Conservation (phyloP, 2,329 filamentous ascomycete genomes). For the Penicillium sp. region DNA sequence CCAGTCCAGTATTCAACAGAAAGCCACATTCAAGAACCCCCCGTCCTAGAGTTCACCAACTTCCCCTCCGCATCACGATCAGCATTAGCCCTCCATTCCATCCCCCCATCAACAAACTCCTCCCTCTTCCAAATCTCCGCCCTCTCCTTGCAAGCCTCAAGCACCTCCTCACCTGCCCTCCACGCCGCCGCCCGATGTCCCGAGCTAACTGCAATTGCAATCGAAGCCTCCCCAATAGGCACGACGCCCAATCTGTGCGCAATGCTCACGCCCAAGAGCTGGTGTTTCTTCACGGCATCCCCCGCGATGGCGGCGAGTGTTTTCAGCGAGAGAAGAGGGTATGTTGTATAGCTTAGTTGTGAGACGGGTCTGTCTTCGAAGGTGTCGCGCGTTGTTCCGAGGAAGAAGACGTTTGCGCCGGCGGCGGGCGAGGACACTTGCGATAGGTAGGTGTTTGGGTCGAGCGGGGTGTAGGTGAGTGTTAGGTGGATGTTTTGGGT, state of each 20-base stretch:
- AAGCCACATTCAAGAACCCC: background rate
- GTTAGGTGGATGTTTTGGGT: conserved; percentile 39
- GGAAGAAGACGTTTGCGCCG: conserved; percentile 45
- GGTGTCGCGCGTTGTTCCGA: conserved; percentile 44
- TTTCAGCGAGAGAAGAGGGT: conserved; percentile 41
- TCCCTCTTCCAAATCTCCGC: conserved; percentile 97
- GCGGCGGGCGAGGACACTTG: conserved; percentile 40
- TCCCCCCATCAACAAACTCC: conserved; percentile 68
- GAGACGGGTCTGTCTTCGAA: conserved; percentile 40
- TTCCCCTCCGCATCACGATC: conserved; percentile 58
- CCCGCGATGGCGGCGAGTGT: conserved; percentile 38
- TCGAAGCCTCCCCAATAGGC: conserved; percentile 87
- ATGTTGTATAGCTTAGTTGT: conserved; percentile 44
- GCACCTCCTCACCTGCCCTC: conserved; percentile 79
- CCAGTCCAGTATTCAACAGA: background rate
- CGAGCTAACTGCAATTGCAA: conserved; percentile 78
- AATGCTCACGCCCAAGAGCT: conserved; percentile 68
- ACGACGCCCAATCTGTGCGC: conserved; percentile 80
- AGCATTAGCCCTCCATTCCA: conserved; percentile 80
- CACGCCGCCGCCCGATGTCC: conserved; percentile 81
- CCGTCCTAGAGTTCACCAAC: background rate
- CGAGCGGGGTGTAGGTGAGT: conserved; percentile 40
- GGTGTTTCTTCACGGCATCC: conserved; percentile 53
- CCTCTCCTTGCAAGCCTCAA: conserved; percentile 77
- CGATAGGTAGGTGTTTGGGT: conserved; percentile 31